Evolutionary conservation across 305 asterid species (phyloP).

Genomic region (Fraxinus velutina): DNA sequence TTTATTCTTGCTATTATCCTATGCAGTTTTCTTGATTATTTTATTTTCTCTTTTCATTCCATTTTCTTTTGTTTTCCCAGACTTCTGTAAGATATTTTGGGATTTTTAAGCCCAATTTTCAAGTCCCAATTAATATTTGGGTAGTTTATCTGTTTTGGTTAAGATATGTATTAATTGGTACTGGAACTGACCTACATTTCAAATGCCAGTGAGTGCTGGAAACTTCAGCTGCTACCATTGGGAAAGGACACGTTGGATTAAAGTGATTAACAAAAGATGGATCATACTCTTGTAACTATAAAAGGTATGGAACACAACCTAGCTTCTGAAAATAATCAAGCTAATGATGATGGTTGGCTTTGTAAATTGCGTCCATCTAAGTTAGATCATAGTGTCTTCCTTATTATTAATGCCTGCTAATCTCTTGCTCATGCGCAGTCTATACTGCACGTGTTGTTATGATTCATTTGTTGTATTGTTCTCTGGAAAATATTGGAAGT

Average conservation of each 20-base stretch:
- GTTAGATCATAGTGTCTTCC: not conserved
- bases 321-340: not conserved
- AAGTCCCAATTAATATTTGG: not conserved
- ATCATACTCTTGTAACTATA: not conserved
- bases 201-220: not conserved
- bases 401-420: not conserved
- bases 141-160: not conserved
- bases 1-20: not conserved
- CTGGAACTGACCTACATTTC: too few relatives aligned
- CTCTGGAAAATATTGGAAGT: not conserved
- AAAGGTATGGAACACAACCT: not conserved
- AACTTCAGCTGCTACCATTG: not conserved
- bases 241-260: not conserved
- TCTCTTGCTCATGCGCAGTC: not conserved
- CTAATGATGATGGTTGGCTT: not conserved
- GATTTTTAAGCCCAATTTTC: not conserved
- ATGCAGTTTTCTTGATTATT: not conserved
- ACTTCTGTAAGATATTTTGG: not conserved
- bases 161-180: not conserved
- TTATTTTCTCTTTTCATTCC: not conserved
- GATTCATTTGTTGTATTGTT: not conserved
- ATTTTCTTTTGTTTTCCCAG: not conserved
- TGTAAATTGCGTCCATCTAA: not conserved
- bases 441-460: not conserved
- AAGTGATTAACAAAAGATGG: not conserved